Evolutionary conservation across 257 asterid species (phyloP).

Genomic region (Plantago elongata): DNA sequence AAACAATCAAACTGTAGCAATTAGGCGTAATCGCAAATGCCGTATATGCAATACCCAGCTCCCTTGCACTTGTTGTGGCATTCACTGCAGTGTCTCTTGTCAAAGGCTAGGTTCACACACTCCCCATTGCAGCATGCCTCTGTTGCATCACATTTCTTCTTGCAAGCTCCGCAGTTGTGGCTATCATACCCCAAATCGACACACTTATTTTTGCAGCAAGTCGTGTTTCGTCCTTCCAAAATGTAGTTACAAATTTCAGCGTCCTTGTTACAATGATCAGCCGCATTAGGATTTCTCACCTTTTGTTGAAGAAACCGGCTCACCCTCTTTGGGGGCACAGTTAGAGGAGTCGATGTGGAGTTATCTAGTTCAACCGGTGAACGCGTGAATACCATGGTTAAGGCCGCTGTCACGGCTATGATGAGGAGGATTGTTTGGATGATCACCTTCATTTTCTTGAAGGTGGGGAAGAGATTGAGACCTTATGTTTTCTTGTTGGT

Average conservation of each 20-base stretch:
- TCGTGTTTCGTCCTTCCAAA: constrained; percentile 23
- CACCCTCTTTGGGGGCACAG: constrained; percentile 2
- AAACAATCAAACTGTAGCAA: not conserved
- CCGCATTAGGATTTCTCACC: constrained; percentile 22
- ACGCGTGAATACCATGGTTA: constrained; percentile 30
- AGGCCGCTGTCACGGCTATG: constrained; percentile 25
- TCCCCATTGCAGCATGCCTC: constrained; percentile 39
- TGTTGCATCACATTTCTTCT: constrained; percentile 27
- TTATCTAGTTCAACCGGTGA: not conserved
- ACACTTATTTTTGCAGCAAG: constrained; percentile 46
- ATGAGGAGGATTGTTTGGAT: constrained; percentile 24
- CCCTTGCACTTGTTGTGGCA: constrained; percentile 35
- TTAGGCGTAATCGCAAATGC: constrained; percentile 40
- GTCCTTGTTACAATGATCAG: constrained; percentile 32
- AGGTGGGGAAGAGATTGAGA: constrained; percentile 15
- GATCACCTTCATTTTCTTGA: constrained; percentile 39
- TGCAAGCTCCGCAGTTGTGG: constrained; percentile 40
- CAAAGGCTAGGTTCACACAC: constrained; percentile 32
- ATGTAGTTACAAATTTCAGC: constrained; percentile 23
- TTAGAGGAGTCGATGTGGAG: not conserved
- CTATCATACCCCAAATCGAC: constrained; percentile 24
- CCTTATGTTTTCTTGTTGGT: not conserved
- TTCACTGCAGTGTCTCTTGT: constrained; percentile 41
- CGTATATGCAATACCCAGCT: constrained; percentile 29
- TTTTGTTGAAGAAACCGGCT: constrained; percentile 34